Conservation (phyloP, 441 rosid genomes). For the Adansonia grandidieri region DNA sequence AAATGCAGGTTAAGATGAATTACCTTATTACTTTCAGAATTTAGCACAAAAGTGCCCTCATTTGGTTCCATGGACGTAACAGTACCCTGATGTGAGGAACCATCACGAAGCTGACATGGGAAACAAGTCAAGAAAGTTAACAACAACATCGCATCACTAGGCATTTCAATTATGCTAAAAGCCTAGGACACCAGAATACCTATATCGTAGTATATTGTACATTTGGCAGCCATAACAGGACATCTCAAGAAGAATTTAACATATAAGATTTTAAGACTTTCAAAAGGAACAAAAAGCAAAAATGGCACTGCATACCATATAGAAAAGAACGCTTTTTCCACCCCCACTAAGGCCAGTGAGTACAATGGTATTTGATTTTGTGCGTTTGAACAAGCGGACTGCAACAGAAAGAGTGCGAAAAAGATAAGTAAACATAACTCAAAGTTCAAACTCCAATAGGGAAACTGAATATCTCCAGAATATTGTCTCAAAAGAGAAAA, state of each 20-base stretch:
- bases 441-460: conserved; percentile 8
- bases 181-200: not conserved
- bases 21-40: conserved; percentile 72
- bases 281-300: conserved; percentile 13
- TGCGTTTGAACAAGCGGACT: conserved; percentile 64
- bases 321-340: conserved; percentile 83
- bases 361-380: conserved; percentile 71
- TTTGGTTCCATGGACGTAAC: conserved; percentile 94
- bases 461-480: conserved; percentile 11
- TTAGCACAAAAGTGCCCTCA: conserved; percentile 74
- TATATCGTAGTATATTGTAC: not conserved
- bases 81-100: conserved; percentile 78
- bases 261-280: not conserved
- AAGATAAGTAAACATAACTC: conserved; percentile 3
- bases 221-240: conserved; percentile 13
- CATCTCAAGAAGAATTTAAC: not conserved
- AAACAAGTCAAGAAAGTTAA: conserved; percentile 29
- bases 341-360: conserved; percentile 79
- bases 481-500: not conserved
- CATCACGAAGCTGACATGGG: conserved; percentile 79
- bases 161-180: conserved; percentile 1
- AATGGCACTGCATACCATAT: conserved; percentile 56
- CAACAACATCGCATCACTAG: conserved; percentile 7
- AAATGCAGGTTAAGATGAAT: conserved; percentile 28
- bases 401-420: conserved; percentile 29